phyloP scores from a whole-genome alignment of 495 filamentous ascomycete genomes.

The Aeminium ludgeri region DNA sequence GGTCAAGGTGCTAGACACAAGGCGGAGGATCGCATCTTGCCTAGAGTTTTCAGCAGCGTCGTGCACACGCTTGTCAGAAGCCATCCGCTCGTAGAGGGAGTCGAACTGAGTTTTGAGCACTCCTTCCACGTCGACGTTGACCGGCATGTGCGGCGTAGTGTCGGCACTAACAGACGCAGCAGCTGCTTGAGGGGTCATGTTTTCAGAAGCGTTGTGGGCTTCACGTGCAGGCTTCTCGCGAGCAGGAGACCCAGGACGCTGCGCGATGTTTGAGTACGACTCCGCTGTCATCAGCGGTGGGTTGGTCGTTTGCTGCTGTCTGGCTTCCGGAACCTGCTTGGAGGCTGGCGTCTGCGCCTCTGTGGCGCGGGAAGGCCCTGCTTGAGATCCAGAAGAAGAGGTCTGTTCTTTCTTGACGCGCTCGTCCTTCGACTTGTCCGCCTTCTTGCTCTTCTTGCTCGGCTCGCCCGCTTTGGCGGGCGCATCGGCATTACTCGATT shows the following conservation, averaged over 20 bases:
- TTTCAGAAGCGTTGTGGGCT: background rate
- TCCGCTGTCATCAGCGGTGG: constrained; percentile 12
- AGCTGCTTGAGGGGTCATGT: background rate
- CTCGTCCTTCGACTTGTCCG: constrained; percentile 24
- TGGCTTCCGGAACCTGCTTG: constrained; percentile 40
- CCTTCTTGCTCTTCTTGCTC: constrained; percentile 22
- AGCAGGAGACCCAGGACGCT: constrained; percentile 5
- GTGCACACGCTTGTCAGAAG: constrained; percentile 46
- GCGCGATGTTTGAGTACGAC: constrained; percentile 8
- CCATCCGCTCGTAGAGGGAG: constrained; percentile 41
- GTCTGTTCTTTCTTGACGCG: constrained; percentile 28
- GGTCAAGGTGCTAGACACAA: constrained; percentile 74
- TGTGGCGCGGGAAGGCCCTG: constrained; percentile 9
- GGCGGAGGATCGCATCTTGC: constrained; percentile 63
- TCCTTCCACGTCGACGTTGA: constrained; percentile 33
- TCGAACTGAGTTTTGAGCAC: constrained; percentile 41
- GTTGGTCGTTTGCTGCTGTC: constrained; percentile 6
- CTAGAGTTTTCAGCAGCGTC: constrained; percentile 49
- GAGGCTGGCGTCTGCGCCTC: constrained; percentile 26
- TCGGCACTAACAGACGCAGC: background rate
- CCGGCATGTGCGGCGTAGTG: background rate
- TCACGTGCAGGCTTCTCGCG: background rate
- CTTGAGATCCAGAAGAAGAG: constrained; percentile 23
- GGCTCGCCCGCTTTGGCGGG: constrained; percentile 18
- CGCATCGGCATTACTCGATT: constrained; percentile 20